Conservation (phyloP, 2,329 filamentous ascomycete species). For the Fusarium globosum region DNA sequence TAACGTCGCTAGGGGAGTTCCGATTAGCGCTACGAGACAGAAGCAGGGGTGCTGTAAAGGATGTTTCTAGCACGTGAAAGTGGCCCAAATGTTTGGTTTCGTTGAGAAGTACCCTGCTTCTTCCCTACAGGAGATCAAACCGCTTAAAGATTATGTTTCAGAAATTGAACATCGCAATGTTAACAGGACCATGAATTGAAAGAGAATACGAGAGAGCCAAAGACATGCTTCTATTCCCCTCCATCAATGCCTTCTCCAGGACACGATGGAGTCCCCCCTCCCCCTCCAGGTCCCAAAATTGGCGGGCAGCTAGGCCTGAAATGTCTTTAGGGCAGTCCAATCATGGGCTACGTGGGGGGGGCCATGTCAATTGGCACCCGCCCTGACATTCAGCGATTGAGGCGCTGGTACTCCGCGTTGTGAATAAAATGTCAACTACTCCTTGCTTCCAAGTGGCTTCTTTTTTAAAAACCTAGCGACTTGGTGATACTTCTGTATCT, state of each 20-base stretch:
- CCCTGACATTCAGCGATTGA: constrained; percentile 23
- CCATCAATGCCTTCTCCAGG: constrained; percentile 19
- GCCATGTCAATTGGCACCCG: constrained; percentile 36
- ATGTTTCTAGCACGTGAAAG: constrained; percentile 41
- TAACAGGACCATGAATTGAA: background rate
- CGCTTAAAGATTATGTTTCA: background rate
- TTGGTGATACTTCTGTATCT: background rate
- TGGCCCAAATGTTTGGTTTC: constrained; percentile 38
- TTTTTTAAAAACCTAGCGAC: background rate
- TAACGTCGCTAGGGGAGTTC: constrained; percentile 15
- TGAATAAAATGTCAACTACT: constrained; percentile 17
- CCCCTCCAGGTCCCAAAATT: constrained; percentile 22
- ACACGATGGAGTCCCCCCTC: constrained; percentile 17
- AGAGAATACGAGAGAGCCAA: background rate
- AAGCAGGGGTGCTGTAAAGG: constrained; percentile 1
- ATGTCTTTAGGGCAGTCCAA: constrained; percentile 36
- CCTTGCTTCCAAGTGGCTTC: constrained; percentile 8
- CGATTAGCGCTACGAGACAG: constrained; percentile 14
- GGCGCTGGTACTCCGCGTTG: constrained; percentile 1
- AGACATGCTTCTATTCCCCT: background rate
- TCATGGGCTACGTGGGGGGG: constrained; percentile 41
- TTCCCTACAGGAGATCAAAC: background rate
- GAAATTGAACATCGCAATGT: background rate
- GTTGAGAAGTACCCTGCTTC: constrained; percentile 30
- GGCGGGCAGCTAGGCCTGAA: constrained; percentile 33